Evolutionary conservation across 495 filamentous ascomycete genomes (phyloP).

Genomic region (Penicillium waksmanii): DNA sequence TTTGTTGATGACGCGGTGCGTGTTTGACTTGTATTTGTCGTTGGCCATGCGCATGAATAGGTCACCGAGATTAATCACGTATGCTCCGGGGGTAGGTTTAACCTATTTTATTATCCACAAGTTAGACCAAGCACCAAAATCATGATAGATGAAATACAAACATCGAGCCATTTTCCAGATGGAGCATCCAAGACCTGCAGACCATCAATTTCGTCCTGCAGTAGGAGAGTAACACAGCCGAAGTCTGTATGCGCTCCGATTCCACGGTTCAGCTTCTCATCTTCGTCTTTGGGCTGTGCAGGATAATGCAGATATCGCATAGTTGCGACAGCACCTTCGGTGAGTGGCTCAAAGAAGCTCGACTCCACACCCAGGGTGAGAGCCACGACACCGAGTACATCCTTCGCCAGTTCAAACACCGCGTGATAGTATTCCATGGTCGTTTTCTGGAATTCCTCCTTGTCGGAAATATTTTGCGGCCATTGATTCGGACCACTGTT

Average conservation of each 20-base stretch:
- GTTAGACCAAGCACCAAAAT: constrained; percentile 11
- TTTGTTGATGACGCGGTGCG: constrained; percentile 57
- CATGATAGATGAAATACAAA: constrained; percentile 41
- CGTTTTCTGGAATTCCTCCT: constrained; percentile 47
- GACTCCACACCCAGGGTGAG: constrained; percentile 41
- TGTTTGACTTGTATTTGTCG: constrained; percentile 58
- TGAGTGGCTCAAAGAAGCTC: constrained; percentile 35
- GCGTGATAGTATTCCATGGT: constrained; percentile 54
- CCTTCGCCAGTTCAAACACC: constrained; percentile 37
- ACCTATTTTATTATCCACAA: constrained; percentile 36
- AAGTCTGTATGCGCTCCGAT: constrained; percentile 55
- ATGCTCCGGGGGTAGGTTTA: constrained; percentile 49
- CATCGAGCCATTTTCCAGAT: constrained; percentile 44
- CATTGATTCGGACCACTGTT: constrained; percentile 54
- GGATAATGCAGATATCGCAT: constrained; percentile 49
- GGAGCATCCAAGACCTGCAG: constrained; percentile 56
- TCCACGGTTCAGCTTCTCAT: constrained; percentile 42
- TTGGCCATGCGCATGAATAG: constrained; percentile 65
- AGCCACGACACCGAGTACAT: constrained; percentile 33
- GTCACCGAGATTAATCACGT: constrained; percentile 61
- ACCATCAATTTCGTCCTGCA: constrained; percentile 53
- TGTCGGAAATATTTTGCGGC: constrained; percentile 45
- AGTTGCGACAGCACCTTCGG: constrained; percentile 42
- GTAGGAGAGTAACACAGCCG: constrained; percentile 46
- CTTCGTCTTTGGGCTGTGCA: constrained; percentile 46